Evolutionary conservation across 352 stramenopile species (phyloP), one percentile per base, ranked within the genome.

Genomic region (Globisporangium alternatum): DNA sequence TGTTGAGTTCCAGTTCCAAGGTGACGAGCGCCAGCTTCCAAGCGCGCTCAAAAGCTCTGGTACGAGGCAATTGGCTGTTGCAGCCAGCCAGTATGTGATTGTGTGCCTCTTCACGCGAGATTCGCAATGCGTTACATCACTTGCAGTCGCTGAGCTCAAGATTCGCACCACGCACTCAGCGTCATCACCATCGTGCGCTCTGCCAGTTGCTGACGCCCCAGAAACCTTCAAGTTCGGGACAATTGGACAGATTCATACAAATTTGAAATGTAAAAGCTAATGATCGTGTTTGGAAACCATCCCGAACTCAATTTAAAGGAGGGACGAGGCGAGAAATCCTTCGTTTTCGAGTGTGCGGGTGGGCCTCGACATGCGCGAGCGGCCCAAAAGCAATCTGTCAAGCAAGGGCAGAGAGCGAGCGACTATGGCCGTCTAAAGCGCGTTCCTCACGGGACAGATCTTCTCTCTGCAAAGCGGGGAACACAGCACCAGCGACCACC

Each of bases 281-380:
- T 56, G 15, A 21, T 9, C 0, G 0, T 12, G 15, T 37, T 55
- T 28, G 49, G 49, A 17, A 56, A 9, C 12, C 9, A 41, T 74
- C 2, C 58, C 58, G 19, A 41, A 13, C 15, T n/a, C 9, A 0
- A 25, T 12, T 22, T 12, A 43, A 35, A 53, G 8, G 22, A 56
- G 44, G 21, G 64, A 58, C 17, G 22, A 41, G 41, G 43, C 25
- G 53, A 62, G 54, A 67, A 35, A 64, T 56, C 51, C 51, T 56
- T 56, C 43, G 43, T 22, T 48, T 45, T 48, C 19, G 35, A 41
- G 25, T 55, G 47, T 7, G 12, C 47, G 10, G 17, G 45, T 25
- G 30, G 22, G 48, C 22, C 22, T 54, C 25, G 25, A 55, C 31
- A 39, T 55, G 41, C 41, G 1, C 43, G 28, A 56, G 51, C 28